Evolutionary conservation across 768 basidiomycete genomes (phyloP).

Genomic region (Tephrocybe rancida): DNA sequence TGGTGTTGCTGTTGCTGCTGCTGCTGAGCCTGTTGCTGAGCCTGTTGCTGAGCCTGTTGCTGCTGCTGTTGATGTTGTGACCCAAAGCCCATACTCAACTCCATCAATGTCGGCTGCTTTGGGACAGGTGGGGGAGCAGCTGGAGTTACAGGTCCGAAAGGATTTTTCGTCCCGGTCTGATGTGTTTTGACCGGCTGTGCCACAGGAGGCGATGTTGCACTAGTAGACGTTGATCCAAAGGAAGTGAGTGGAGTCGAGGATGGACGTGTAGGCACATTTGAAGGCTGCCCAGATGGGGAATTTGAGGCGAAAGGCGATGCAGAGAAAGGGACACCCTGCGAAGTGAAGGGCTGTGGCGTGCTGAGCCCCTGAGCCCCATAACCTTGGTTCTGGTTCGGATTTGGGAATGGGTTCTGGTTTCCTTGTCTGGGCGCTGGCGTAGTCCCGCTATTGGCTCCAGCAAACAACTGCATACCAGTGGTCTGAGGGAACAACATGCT

Average conservation of each 20-base stretch:
- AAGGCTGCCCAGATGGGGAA: conserved; percentile 25
- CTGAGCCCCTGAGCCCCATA: conserved; percentile 1
- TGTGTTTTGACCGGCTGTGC: conserved; percentile 79
- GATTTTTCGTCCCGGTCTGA: conserved; percentile 93
- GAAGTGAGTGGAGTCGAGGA: conserved; percentile 73
- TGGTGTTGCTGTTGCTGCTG: conserved; percentile 21
- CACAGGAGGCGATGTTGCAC: conserved; percentile 41
- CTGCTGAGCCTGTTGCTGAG: too few species aligned
- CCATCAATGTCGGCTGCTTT: conserved; percentile 79
- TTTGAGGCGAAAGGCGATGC: conserved; percentile 19
- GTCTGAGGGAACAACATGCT: conserved; percentile 68
- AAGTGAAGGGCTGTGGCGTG: conserved; percentile 14
- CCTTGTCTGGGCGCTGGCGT: conserved; percentile 16
- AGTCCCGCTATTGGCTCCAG: conserved; percentile 22
- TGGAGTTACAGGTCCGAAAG: conserved; percentile 76
- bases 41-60: conserved; percentile 22
- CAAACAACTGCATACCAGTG: conserved; percentile 58
- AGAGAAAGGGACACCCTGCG: conserved; percentile 21
- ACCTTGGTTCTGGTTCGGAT: conserved; percentile 19
- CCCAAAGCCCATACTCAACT: conserved; percentile 62
- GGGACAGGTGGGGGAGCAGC: conserved; percentile 67
- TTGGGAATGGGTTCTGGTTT: conserved; percentile 18
- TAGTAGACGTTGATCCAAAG: conserved; percentile 26
- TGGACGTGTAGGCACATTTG: conserved; percentile 56
- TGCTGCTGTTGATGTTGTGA: conserved; percentile 22